These are phyloP conservation scores for Xylaria sp. DNA, from an alignment of 2,329 filamentous ascomycete genomes.

Conservation along the genomic window DNA sequence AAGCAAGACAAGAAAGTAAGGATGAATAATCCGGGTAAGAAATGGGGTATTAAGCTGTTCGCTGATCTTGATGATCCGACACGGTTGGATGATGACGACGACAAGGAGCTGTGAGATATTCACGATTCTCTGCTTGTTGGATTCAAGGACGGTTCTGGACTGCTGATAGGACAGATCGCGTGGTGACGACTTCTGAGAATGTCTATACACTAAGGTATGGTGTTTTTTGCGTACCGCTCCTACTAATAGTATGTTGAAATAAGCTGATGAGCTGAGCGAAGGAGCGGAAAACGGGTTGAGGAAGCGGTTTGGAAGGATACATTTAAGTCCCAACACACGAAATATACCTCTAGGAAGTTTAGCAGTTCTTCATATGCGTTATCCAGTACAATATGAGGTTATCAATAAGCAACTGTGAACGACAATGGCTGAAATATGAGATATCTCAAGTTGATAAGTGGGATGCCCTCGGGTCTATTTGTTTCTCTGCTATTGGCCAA, in stretches of 20 bases:
- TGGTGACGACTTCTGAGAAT: neutral
- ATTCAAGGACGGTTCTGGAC: neutral
- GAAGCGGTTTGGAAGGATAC: too few relatives aligned
- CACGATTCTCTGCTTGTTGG: neutral
- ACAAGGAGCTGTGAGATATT: conserved; percentile 37
- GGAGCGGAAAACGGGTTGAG: neutral
- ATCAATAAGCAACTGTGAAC: neutral
- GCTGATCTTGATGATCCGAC: conserved; percentile 53
- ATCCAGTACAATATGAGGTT: neutral
- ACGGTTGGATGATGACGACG: conserved; percentile 36
- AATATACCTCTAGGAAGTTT: neutral
- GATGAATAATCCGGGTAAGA: conserved; percentile 52
- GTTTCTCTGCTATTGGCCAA: neutral
- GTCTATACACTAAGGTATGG: neutral
- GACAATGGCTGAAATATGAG: neutral
- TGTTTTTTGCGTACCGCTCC: neutral
- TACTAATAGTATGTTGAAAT: neutral
- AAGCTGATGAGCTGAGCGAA: neutral
- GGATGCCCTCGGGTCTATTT: neutral
- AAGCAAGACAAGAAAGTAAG: conserved; percentile 49
- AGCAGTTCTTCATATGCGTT: neutral
- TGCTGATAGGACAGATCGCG: neutral
- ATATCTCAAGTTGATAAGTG: neutral
- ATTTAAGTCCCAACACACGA: neutral
- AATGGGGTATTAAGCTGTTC: conserved; percentile 55